Evolutionary conservation across 208 protist genomes (phyloP).

Genomic region (Leishmania turanica): DNA sequence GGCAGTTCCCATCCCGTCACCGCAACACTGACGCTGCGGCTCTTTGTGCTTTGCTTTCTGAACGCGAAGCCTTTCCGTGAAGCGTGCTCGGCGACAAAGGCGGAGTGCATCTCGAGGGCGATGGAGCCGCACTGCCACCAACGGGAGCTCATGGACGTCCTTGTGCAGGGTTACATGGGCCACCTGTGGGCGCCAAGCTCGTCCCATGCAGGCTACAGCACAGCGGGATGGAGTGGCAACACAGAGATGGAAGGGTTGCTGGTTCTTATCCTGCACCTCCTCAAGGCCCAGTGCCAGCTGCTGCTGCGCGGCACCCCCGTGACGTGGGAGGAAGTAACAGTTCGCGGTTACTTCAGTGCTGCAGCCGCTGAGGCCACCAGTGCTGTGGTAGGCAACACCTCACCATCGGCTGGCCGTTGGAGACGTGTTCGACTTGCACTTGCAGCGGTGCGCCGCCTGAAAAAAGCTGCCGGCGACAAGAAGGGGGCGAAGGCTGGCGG

Average conservation of each 20-base stretch:
- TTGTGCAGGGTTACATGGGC: slow-evolving; percentile 53
- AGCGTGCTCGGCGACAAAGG: slow-evolving; percentile 17
- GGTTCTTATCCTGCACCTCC: slow-evolving; percentile 29
- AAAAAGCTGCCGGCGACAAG: neutral
- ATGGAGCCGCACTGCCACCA: slow-evolving; percentile 59
- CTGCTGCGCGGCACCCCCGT: slow-evolving; percentile 27
- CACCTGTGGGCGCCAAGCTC: slow-evolving; percentile 31
- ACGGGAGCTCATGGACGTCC: slow-evolving; percentile 44
- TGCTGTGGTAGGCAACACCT: neutral
- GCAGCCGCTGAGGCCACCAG: slow-evolving; percentile 7
- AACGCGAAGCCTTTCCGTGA: slow-evolving; percentile 42
- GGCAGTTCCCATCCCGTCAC: slow-evolving; percentile 51
- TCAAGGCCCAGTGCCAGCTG: slow-evolving; percentile 35
- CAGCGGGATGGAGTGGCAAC: slow-evolving; percentile 25
- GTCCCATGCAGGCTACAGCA: slow-evolving; percentile 23
- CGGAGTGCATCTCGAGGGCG: slow-evolving; percentile 32
- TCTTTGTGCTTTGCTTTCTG: slow-evolving; percentile 62
- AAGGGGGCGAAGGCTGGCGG: neutral
- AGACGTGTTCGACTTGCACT: slow-evolving; percentile 18
- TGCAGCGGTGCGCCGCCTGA: slow-evolving; percentile 14
- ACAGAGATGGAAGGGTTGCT: slow-evolving; percentile 38
- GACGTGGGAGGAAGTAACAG: slow-evolving; percentile 25
- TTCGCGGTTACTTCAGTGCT: slow-evolving; percentile 34
- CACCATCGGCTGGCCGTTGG: slow-evolving; percentile 13
- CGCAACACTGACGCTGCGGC: slow-evolving; percentile 47